A percentile compares a stretch with the other conserved stretches of the same genome.
Evolutionary conservation across 2,329 filamentous ascomycete species (phyloP).

Genomic region (Myriosclerotinia scirpicola): DNA sequence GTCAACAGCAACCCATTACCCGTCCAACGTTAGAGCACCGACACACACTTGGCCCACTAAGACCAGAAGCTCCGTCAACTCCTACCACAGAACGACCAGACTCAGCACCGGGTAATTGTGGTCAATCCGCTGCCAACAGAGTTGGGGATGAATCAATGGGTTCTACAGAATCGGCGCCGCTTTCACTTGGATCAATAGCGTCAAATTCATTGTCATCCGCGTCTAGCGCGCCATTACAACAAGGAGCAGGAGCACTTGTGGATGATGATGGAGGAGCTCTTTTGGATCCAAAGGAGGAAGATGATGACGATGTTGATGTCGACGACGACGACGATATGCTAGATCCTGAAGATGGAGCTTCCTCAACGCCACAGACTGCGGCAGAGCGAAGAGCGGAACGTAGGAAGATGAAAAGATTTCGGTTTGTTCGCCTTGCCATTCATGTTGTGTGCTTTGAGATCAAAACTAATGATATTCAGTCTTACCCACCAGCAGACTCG

Average conservation of each 20-base stretch:
- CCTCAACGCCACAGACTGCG: constrained; percentile 48
- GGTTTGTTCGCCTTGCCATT: constrained; percentile 49
- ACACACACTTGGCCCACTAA: constrained; percentile 37
- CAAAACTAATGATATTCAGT: constrained; percentile 51
- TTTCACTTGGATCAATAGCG: constrained; percentile 43
- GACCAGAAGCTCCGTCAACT: constrained; percentile 32
- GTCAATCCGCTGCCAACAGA: constrained; percentile 37
- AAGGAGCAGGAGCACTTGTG: constrained; percentile 40
- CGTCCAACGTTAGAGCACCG: constrained; percentile 38
- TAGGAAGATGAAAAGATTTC: constrained; percentile 76
- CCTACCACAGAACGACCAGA: constrained; percentile 37
- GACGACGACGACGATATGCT: constrained; percentile 58
- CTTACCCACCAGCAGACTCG: constrained; percentile 96
- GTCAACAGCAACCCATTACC: constrained; percentile 28
- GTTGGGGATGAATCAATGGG: constrained; percentile 45
- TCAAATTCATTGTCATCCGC: constrained; percentile 46
- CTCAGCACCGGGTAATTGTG: constrained; percentile 38
- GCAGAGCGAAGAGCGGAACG: constrained; percentile 58
- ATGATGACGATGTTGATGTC: constrained; percentile 42
- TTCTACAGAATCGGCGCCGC: constrained; percentile 44
- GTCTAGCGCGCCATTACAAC: constrained; percentile 43
- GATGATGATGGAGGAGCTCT: constrained; percentile 50
- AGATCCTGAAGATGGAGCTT: constrained; percentile 48
- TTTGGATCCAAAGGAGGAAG: constrained; percentile 39
- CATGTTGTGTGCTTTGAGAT: constrained; percentile 15